Base-by-base conservation (phyloP, 345 rosid genomes). In the Raphanus sativus region DNA sequence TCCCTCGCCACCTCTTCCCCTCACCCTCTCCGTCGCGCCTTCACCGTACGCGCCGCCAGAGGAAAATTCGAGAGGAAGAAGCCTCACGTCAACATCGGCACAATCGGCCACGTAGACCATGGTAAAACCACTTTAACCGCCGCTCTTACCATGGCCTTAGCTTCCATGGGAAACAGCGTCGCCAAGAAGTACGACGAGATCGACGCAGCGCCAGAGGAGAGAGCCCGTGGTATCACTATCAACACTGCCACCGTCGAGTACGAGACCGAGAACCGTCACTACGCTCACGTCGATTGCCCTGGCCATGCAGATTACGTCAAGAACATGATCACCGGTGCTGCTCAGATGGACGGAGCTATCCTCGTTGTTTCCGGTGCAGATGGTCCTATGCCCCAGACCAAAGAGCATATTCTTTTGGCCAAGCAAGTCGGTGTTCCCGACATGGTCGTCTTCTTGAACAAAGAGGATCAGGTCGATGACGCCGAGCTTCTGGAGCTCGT, bases 321-420 rank as follows among this genome's bases (percentile, higher is more conserved):
- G 80, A 92, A 92, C 78, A 89, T 89, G 96, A 92, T 92, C 60
- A 89, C 88, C 10, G 92, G 92, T 2, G 96, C 88, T 34, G 92
- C 92, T 11, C 96, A 90, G 76, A 92, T 89, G 96, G 94, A 92
- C 67, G 98, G 98, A 7, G 96, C 94, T 0, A 90, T 90, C 28
- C 87, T 90, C 52, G 93, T 89, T 6, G 91, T 83, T 12, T 91
- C 92, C 11, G 92, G 91, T 3, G 91, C 94, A 8, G 93, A 91
- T 13, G 98, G 97, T 0, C 94, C 97, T 4, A 89, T 90, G 98
- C 97, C 93, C 2, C 97, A 93, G 85, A 93, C 95, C 0, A 91
- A 89, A 77, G 95, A 93, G 30, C 93, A 93, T 55, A 87, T 93
- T 28, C 80, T 91, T 74, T 75, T 93, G 55, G 97, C 97, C 1